Percentiles rank a stretch among this genome's conserved stretches.
Conservation (phyloP, 2,329 filamentous ascomycete genomes). For the Aspergillus vadensis region DNA sequence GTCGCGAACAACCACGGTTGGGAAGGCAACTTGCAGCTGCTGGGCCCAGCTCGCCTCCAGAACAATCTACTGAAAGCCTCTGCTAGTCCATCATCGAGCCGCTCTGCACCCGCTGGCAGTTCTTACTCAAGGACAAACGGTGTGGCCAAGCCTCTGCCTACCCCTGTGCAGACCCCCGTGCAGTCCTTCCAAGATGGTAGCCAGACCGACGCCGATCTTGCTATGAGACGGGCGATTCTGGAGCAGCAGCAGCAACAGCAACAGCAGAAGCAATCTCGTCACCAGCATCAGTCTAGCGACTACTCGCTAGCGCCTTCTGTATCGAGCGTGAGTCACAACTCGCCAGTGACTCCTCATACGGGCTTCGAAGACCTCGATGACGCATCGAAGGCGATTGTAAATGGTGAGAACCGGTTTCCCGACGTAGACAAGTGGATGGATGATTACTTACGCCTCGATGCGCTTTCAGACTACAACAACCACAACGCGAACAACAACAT, state of each 20-base stretch:
- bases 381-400: constrained; percentile 50
- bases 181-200: constrained; percentile 51
- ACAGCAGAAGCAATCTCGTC: constrained; percentile 41
- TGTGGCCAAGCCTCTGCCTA: constrained; percentile 57
- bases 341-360: constrained; percentile 62
- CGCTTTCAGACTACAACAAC: constrained; percentile 57
- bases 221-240: constrained; percentile 61
- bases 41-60: constrained; percentile 38
- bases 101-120: constrained; percentile 41
- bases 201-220: constrained; percentile 55
- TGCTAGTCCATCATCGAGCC: constrained; percentile 48
- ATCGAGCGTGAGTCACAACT: constrained; percentile 62
- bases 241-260: constrained; percentile 41
- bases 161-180: constrained; percentile 57
- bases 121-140: constrained; percentile 41
- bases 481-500: constrained; percentile 40
- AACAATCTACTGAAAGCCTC: constrained; percentile 41
- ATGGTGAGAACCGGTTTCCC: constrained; percentile 55
- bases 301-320: constrained; percentile 60
- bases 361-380: constrained; percentile 57
- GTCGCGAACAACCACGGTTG: constrained; percentile 38
- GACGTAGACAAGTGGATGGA: constrained; percentile 54
- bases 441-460: constrained; percentile 67
- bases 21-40: constrained; percentile 39
- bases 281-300: constrained; percentile 46